Evolutionary conservation across 768 basidiomycete genomes (phyloP).

Genomic region (Lanmaoa rubissima): DNA sequence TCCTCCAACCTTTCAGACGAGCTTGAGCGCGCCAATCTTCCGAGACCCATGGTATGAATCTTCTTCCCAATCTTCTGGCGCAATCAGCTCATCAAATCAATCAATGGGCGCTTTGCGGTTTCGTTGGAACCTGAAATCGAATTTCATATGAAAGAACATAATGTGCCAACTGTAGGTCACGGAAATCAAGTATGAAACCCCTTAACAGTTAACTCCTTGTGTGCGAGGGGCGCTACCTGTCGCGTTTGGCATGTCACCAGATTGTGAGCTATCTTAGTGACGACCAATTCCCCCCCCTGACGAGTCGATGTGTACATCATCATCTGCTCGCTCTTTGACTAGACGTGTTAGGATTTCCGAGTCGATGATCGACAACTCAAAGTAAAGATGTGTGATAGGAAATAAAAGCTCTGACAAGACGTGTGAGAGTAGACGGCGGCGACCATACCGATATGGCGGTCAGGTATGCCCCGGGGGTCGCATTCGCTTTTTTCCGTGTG

Average conservation of each 20-base stretch:
- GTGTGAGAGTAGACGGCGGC: background rate
- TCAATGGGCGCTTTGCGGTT: background rate
- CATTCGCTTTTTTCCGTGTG: background rate
- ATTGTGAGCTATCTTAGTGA: background rate
- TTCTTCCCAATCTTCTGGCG: background rate
- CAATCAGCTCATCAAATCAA: background rate
- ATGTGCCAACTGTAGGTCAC: background rate
- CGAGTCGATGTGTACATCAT: background rate
- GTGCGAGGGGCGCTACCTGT: background rate
- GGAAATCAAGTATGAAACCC: background rate
- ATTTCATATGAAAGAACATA: slow-evolving; percentile 1
- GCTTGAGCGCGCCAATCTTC: too few relatives aligned
- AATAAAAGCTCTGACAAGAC: too few relatives aligned
- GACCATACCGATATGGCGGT: background rate
- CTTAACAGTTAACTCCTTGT: background rate
- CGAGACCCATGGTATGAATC: background rate
- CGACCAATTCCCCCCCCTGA: background rate
- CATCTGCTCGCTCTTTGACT: too few relatives aligned
- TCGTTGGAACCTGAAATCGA: background rate
- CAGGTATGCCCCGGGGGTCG: background rate
- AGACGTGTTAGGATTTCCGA: too few relatives aligned
- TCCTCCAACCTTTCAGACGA: background rate
- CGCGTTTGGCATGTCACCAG: background rate
- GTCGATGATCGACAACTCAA: too few relatives aligned
- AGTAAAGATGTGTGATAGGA: too few relatives aligned